Conservation (phyloP, 768 basidiomycete genomes). For the Tulasnella calospora region DNA sequence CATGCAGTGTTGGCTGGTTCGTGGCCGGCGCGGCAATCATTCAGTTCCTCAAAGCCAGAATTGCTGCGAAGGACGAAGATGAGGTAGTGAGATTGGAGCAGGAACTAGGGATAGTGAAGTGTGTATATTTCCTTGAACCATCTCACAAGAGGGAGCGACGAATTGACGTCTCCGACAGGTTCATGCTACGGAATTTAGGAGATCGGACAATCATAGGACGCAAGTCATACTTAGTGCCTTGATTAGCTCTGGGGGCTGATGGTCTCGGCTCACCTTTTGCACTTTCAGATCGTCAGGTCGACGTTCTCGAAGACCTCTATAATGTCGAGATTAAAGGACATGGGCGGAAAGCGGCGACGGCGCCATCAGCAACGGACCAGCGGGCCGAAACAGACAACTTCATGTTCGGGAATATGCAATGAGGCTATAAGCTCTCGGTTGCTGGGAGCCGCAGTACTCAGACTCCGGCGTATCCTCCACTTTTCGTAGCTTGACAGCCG, state of each 20-base stretch:
- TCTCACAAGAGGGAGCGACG: background rate
- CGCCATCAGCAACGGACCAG: background rate
- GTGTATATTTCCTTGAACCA: too few relatives aligned
- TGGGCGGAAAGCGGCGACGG: background rate
- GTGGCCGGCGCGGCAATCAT: constrained; percentile 8
- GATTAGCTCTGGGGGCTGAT: background rate
- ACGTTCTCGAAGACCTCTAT: background rate
- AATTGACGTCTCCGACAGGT: background rate
- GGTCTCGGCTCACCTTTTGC: background rate
- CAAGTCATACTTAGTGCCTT: background rate
- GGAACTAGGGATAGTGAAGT: constrained; percentile 9
- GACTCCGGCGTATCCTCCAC: too few relatives aligned
- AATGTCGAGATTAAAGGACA: background rate
- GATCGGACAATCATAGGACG: constrained; percentile 22
- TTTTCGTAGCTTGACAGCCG: background rate
- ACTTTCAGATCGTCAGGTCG: background rate
- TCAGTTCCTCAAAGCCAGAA: constrained; percentile 13
- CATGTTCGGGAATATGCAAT: background rate
- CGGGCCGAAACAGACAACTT: background rate
- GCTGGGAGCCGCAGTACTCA: too few relatives aligned
- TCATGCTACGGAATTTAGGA: constrained; percentile 21
- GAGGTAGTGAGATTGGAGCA: constrained; percentile 1
- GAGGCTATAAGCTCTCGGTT: background rate
- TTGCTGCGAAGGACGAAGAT: background rate
- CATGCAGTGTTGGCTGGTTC: constrained; percentile 24